Percentiles rank a stretch among this genome's conserved stretches.
These are phyloP conservation scores for Cercophora samala DNA, from an alignment of 495 filamentous ascomycete genomes.

Conservation along the genomic window DNA sequence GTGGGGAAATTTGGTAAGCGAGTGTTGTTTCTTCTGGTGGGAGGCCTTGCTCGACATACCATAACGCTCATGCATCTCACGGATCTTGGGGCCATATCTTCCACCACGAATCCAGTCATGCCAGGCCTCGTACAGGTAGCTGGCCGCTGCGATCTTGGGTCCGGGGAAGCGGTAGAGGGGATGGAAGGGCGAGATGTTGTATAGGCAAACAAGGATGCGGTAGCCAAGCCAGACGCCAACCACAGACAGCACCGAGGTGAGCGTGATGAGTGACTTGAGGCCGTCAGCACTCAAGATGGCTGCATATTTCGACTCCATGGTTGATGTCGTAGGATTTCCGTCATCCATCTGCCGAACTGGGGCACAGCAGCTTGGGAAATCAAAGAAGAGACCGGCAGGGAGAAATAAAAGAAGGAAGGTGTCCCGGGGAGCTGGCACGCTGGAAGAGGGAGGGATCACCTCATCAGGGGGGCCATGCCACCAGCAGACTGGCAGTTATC, in stretches of 20 bases:
- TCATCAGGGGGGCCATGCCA: neutral
- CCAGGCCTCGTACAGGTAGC: slow-evolving; percentile 50
- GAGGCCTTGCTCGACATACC: slow-evolving; percentile 16
- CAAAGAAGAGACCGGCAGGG: neutral
- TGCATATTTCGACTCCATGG: slow-evolving; percentile 1
- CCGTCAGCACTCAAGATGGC: neutral
- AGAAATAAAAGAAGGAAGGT: neutral
- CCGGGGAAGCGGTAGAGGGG: slow-evolving; percentile 43
- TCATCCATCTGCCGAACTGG: slow-evolving; percentile 1
- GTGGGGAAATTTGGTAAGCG: neutral
- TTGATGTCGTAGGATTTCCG: neutral
- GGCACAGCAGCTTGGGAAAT: neutral
- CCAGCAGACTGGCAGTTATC: neutral
- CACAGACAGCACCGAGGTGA: slow-evolving; percentile 13
- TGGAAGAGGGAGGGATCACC: neutral
- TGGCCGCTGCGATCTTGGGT: slow-evolving; percentile 45
- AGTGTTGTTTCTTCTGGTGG: neutral
- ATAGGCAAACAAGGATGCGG: slow-evolving; percentile 24
- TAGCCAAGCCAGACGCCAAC: slow-evolving; percentile 27
- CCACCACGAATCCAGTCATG: slow-evolving; percentile 47
- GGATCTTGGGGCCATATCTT: slow-evolving; percentile 45
- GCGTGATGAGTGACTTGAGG: slow-evolving; percentile 8
- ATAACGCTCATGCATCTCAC: slow-evolving; percentile 48
- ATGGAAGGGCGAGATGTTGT: slow-evolving; percentile 34
- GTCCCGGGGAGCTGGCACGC: neutral